phyloP scores from a whole-genome alignment of 257 asterid species.

The Ballota nigra region DNA sequence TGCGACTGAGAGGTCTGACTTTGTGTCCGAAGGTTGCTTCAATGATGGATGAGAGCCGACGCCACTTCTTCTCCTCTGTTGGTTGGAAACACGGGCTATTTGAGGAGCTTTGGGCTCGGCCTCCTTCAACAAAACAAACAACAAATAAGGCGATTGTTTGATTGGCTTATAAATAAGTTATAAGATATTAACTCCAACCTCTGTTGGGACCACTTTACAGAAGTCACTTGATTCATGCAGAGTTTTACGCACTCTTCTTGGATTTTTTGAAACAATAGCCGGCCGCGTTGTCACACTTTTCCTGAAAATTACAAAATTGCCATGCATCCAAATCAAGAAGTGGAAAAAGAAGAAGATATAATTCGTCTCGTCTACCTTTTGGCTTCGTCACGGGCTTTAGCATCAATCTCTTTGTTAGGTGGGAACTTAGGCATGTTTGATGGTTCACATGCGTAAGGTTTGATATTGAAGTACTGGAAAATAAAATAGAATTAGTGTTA shows the following conservation, averaged over 20 bases:
- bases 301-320: slow-evolving; percentile 34
- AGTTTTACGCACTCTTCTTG: slow-evolving; percentile 51
- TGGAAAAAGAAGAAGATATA: neutral
- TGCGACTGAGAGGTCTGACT: slow-evolving; percentile 63
- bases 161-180: no score
- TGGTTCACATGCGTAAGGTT: slow-evolving; percentile 84
- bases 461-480: slow-evolving; percentile 68
- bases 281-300: slow-evolving; percentile 32
- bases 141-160: neutral
- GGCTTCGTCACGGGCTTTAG: slow-evolving; percentile 77
- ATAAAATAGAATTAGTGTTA: neutral
- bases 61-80: slow-evolving; percentile 43
- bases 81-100: slow-evolving; percentile 25
- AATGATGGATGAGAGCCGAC: slow-evolving; percentile 40
- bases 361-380: slow-evolving; percentile 44
- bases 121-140: slow-evolving; percentile 38
- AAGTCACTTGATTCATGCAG: slow-evolving; percentile 57
- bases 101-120: slow-evolving; percentile 36
- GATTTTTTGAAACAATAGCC: slow-evolving; percentile 45
- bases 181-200: slow-evolving; percentile 35
- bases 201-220: slow-evolving; percentile 42
- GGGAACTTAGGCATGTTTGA: slow-evolving; percentile 79
- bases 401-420: slow-evolving; percentile 95
- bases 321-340: neutral
- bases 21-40: slow-evolving; percentile 55